A percentile compares a stretch with the other conserved stretches of the same genome.
Conservation (phyloP, 495 filamentous ascomycete species). For the Xylaria palmicola region DNA sequence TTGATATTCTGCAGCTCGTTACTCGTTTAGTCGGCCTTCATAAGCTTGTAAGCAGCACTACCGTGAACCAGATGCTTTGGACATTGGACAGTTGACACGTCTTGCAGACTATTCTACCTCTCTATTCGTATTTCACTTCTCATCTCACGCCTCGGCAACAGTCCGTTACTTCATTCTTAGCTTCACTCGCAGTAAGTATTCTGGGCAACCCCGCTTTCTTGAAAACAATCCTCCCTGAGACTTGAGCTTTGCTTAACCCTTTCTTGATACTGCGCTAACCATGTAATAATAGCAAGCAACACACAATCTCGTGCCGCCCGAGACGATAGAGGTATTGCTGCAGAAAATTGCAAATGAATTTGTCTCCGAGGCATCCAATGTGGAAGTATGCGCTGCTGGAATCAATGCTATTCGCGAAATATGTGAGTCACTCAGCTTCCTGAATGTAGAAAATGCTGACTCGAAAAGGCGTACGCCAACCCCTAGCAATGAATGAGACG, state of each 20-base stretch:
- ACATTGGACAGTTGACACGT: background rate
- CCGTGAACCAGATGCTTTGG: slow-evolving; percentile 29
- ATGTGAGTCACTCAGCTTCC: slow-evolving; percentile 44
- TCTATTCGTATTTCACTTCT: slow-evolving; percentile 82
- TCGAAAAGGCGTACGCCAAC: slow-evolving; percentile 63
- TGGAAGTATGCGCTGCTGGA: slow-evolving; percentile 88
- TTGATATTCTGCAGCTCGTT: slow-evolving; percentile 83
- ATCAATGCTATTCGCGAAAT: slow-evolving; percentile 95
- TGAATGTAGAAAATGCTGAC: slow-evolving; percentile 15
- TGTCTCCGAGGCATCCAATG: slow-evolving; percentile 88
- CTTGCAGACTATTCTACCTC: slow-evolving; percentile 39
- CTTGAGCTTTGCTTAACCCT: background rate
- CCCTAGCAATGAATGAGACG: slow-evolving; percentile 91
- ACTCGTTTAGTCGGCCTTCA: slow-evolving; percentile 90
- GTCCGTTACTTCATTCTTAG: slow-evolving; percentile 91
- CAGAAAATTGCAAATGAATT: slow-evolving; percentile 98
- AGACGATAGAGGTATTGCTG: slow-evolving; percentile 86
- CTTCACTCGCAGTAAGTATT: slow-evolving; percentile 64
- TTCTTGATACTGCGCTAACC: background rate
- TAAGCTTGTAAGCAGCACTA: slow-evolving; percentile 58
- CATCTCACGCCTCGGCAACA: slow-evolving; percentile 83
- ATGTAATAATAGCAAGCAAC: slow-evolving; percentile 60
- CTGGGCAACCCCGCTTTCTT: background rate
- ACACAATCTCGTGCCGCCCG: slow-evolving; percentile 88
- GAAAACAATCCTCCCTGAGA: background rate